Base-by-base conservation (phyloP, 306 rosid genomes). In the Dryas drummondii region DNA sequence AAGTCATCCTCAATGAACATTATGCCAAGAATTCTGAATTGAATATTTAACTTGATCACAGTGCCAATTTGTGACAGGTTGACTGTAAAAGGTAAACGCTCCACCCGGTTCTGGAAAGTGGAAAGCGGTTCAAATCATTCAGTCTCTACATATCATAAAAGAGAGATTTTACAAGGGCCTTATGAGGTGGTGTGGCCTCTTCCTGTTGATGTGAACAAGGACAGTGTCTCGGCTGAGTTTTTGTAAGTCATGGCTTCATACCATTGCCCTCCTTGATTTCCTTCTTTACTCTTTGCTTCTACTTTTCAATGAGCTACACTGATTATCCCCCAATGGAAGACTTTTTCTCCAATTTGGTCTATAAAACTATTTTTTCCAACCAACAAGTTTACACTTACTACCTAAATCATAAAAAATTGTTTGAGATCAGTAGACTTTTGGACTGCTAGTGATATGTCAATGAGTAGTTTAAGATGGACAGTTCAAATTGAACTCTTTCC, bases 141-240 rank as follows among this genome's bases (percentile, higher is more conserved):
- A 5, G 68, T 81, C 79, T 78, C 89, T 51, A 80, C 93, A 15
- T 90, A 88, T 75, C 89, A 84, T 76, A 88, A 83, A 68, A 82
- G 81, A 74, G 97, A 92, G 85, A 92, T 92, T 78, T 70, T 76
- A 14, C 83, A 78, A 76, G 89, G 96, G 50, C 96, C 97, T 54
- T 92, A 85, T 76, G 89, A 85, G 75, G 93, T 84, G 11, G 79
- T 65, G 3, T 88, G 96, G 96, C 85, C 88, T 10, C 92, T 92
- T 80, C 96, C 96, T 11, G 11, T 81, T 46, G 78, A 83, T 61
- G 91, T 85, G 47, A 90, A 87, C 88, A 92, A 87, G 84, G 91
- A 92, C 15, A 49, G 54, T 26, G 82, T 92, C 64, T 84, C 91
- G 3, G 97, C 96, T 77, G 92, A 92, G 83, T 88, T 88, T 78